Conservation (phyloP, 495 filamentous ascomycete species). For the Penicillium paradoxum region DNA sequence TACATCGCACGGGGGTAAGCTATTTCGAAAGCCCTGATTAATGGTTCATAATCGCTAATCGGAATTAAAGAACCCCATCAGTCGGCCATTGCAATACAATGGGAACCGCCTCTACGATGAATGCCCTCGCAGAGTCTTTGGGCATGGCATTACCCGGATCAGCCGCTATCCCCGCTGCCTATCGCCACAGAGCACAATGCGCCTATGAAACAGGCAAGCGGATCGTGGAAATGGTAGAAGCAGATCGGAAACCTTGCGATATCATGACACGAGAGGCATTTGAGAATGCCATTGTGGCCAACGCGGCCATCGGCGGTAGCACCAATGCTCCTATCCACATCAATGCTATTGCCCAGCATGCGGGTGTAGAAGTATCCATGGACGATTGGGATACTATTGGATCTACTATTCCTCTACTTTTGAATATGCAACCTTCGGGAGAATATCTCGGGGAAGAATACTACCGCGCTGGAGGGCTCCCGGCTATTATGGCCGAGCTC, state of each 20-base stretch:
- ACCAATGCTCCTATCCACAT: constrained; percentile 55
- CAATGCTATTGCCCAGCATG: constrained; percentile 51
- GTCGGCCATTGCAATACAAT: constrained; percentile 55
- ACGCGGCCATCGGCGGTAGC: constrained; percentile 52
- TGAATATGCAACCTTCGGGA: constrained; percentile 53
- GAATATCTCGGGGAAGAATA: constrained; percentile 51
- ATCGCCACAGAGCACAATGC: constrained; percentile 48
- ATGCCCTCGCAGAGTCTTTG: constrained; percentile 50
- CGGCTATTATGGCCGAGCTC: constrained; percentile 50
- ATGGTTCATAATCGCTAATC: constrained; percentile 6
- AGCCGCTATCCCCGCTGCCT: constrained; percentile 50
- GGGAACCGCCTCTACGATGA: constrained; percentile 57
- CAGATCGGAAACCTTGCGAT: constrained; percentile 51
- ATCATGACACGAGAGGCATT: constrained; percentile 53
- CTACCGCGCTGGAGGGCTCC: constrained; percentile 49
- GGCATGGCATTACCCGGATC: constrained; percentile 55
- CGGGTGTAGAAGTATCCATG: constrained; percentile 45
- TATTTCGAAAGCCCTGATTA: not conserved
- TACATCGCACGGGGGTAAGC: constrained; percentile 45
- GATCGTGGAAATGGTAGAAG: constrained; percentile 52
- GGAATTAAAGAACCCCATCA: constrained; percentile 37
- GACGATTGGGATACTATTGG: constrained; percentile 53
- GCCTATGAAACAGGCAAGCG: constrained; percentile 50
- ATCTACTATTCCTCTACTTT: constrained; percentile 44
- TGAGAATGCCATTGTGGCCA: constrained; percentile 51